Evolutionary conservation across 164 flowering plant species (phyloP).

Genomic region (Nelumbo lutea): DNA sequence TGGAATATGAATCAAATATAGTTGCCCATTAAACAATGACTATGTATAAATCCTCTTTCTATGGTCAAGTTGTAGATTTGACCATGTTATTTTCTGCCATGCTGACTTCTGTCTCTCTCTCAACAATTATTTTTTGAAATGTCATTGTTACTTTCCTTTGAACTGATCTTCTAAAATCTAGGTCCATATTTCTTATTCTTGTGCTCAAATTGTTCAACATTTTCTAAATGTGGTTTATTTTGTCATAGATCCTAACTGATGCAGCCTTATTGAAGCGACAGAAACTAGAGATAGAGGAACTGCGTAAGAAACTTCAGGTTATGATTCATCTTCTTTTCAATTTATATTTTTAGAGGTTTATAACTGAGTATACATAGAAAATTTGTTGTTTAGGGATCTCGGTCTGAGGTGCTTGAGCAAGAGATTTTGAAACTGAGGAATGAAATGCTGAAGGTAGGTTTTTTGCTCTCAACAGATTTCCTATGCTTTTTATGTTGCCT

Average conservation of each 20-base stretch:
- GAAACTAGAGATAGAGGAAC: conserved; percentile 89
- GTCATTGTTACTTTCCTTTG: neutral
- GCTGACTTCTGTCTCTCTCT: too few species aligned
- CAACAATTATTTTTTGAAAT: neutral
- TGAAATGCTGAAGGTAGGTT: conserved; percentile 80
- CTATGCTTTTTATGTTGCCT: too few species aligned
- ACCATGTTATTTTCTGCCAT: too few species aligned
- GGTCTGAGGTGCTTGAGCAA: conserved; percentile 78
- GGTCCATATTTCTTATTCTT: neutral
- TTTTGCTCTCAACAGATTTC: neutral
- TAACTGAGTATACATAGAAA: conserved; percentile 3
- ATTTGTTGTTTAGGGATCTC: conserved; percentile 66
- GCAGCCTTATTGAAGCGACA: conserved; percentile 91
- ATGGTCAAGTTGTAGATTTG: too few species aligned
- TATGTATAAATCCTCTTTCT: too few species aligned
- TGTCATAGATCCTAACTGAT: conserved; percentile 77
- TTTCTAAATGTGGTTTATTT: conserved; percentile 13
- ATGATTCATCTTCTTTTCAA: conserved; percentile 11
- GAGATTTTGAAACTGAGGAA: conserved; percentile 83
- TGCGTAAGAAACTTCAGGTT: conserved; percentile 83
- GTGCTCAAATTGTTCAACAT: neutral
- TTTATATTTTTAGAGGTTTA: neutral
- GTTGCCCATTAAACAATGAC: too few species aligned
- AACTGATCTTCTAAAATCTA: neutral
- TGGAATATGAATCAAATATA: too few species aligned